phyloP scores from a whole-genome alignment of 306 rosid species.

The Inga oerstediana region DNA sequence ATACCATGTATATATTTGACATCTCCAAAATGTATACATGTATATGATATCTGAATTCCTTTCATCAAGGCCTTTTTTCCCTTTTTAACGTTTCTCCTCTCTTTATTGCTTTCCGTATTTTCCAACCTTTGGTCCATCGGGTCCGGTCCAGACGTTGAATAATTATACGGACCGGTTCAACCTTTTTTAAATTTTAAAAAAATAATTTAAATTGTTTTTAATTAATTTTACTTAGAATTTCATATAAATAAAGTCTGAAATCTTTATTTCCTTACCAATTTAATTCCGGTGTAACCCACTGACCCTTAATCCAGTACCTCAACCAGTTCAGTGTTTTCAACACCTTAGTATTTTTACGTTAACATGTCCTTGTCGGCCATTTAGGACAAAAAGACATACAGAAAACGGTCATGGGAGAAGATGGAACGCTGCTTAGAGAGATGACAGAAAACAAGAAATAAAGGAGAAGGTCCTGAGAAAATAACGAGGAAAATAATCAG shows the following conservation, averaged over 20 bases:
- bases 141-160: no score
- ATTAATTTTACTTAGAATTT: no score
- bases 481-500: neutral
- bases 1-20: constrained; percentile 24
- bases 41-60: neutral
- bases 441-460: neutral
- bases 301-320: no score
- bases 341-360: neutral
- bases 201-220: no score
- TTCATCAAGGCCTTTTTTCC: neutral
- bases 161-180: no score
- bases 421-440: neutral
- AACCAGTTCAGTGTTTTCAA: no score
- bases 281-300: no score
- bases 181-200: no score
- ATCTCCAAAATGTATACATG: neutral
- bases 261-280: no score
- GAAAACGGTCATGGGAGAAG: neutral
- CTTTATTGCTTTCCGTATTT: neutral
- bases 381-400: neutral
- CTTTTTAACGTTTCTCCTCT: neutral
- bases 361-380: neutral
- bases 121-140: no score
- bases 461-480: neutral
- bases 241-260: no score